Base-by-base conservation (phyloP, 164 flowering plant genomes). In the Akebia trifoliata region DNA sequence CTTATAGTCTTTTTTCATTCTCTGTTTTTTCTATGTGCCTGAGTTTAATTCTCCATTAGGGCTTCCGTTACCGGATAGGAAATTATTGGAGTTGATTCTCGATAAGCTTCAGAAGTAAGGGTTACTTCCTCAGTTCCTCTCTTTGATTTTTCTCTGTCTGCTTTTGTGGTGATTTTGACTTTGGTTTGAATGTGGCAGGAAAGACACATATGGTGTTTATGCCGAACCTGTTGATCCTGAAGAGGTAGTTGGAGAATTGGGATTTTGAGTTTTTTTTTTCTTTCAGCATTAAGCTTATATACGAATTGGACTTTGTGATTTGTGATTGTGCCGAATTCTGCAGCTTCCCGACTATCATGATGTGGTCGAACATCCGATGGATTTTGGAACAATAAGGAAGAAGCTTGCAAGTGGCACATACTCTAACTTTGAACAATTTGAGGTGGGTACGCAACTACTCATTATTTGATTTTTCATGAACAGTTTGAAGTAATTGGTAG, bases 261-360 rank as follows among this genome's bases (percentile, higher is more conserved):
- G n/a, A n/a, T n/a, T n/a, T n/a, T n/a, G n/a, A n/a, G 34, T 4
- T 30, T 52, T 42, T 18, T 4, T 44, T 25, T 37, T 12, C 32
- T 10, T 5, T 51, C 45, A n/a, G n/a, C n/a, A n/a, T n/a, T n/a
- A n/a, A n/a, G n/a, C n/a, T n/a, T n/a, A n/a, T n/a, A n/a, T n/a
- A n/a, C n/a, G n/a, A n/a, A n/a, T n/a, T n/a, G n/a, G n/a, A n/a
- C n/a, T n/a, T n/a, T n/a, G n/a, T n/a, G n/a, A n/a, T n/a, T n/a
- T n/a, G n/a, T n/a, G n/a, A n/a, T n/a, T n/a, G n/a, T n/a, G n/a
- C n/a, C n/a, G n/a, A n/a, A n/a, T n/a, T n/a, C n/a, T 35, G 64
- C 62, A 93, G 98, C 94, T 93, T 61, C 98, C 98, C 0, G 98
- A 93, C 57, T 93, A 93, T 72, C 88, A 76, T 51, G 98, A 93